Percentiles rank a stretch among this genome's conserved stretches.
Evolutionary conservation across 305 asterid species (phyloP).

Genomic region (Fraxinus paxiana): DNA sequence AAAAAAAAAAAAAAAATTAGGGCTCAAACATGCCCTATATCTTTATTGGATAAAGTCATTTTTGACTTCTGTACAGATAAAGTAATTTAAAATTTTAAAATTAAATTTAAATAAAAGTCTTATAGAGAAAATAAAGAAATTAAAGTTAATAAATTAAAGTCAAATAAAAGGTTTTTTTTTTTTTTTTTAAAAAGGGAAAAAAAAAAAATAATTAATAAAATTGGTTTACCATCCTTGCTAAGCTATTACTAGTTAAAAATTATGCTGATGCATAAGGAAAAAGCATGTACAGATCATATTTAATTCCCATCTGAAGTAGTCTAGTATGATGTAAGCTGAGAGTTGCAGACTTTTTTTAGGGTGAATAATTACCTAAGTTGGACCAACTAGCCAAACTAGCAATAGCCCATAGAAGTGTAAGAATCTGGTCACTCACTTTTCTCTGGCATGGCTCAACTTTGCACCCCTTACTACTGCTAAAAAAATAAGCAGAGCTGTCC

Average conservation of each 20-base stretch:
- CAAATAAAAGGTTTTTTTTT: no score
- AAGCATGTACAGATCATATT: neutral
- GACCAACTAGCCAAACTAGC: neutral
- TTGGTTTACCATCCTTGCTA: neutral
- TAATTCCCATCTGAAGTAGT: neutral
- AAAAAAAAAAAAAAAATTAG: no score
- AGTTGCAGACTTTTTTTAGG: neutral
- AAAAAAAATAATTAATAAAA: neutral
- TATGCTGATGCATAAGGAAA: neutral
- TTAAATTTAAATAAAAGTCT: no score
- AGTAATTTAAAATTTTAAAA: no score
- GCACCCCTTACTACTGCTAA: neutral
- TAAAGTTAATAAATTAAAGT: no score
- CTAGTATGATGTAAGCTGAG: neutral
- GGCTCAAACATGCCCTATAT: no score
- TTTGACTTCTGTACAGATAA: no score
- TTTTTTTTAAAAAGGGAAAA: neutral
- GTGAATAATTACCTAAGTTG: neutral
- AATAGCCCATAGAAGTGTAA: neutral
- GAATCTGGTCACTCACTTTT: neutral
- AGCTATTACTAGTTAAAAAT: neutral
- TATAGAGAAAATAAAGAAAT: no score
- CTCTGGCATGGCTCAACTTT: neutral
- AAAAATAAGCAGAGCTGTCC: neutral
- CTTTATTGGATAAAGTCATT: no score